Evolutionary conservation across 2,329 filamentous ascomycete genomes (phyloP), one percentile per base, ranked within the genome.

Genomic region (Hypocrella siamensis): DNA sequence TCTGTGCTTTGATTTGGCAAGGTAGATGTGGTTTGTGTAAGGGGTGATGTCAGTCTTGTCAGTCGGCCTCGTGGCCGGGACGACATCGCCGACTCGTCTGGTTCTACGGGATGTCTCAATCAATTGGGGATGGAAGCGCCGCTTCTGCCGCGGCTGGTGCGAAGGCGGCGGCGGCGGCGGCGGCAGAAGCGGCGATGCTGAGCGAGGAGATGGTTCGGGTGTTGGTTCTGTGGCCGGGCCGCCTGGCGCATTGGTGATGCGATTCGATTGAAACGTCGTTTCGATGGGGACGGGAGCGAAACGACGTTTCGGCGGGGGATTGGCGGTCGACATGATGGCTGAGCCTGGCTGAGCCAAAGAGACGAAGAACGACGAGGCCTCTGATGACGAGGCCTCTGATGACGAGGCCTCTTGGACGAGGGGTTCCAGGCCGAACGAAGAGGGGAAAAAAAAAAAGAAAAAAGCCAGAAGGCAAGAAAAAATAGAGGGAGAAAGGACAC

Each of bases 71-170:
- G 75, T 70, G 19, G 75, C 70, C 15, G 75, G 73, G 5, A 64
- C 65, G 1, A 64, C 53, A 43, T 84, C 77, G 15, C 74, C 74
- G 12, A 68, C 68, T 45, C 74, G 74, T 39, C 79, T 72, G 21
- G 75, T 74, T 32, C 84, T 67, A 43, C 75, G 72, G 4, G 79
- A 79, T 3, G 81, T 86, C 53, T 88, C 83, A 38, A 93, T 76
- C 34, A 93, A 61, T 45, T 88, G 78, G 10, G 84, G 84, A 19
- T 76, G 68, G 51, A 92, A 93, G 37, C 59, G 58, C 39, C 65
- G 61, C 18, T 43, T 58, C 46, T 27, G 59, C 51, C 26, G 60
- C 49, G 34, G 57, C 53, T 41, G 52, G 44, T 43, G 58, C 54
- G 27, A 6, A 8, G 27, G 56, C 52, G 3, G 60, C 17, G 35